Base-by-base conservation (phyloP, 1,284 basidiomycete genomes). In the Austroboletus niveus region DNA sequence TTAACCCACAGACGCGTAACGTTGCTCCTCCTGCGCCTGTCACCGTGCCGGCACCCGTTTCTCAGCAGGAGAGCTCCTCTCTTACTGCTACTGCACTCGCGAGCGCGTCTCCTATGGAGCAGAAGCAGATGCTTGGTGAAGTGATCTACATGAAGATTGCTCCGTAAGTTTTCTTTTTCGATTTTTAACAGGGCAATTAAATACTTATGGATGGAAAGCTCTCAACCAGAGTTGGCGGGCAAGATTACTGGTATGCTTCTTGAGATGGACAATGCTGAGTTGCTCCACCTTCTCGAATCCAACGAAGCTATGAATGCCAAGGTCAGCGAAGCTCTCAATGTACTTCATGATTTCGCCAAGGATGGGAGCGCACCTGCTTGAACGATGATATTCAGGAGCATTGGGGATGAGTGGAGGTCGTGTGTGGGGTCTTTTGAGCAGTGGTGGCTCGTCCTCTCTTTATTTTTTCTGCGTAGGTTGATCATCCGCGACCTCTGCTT, bases 201-300 rank as follows among this genome's bases (percentile, higher is more conserved):
- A 31, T 49, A 0, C 54, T 63, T 4, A 62, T 55, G 31, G 40
- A 59, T 55, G 20, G 57, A 6, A 61, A 89, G 85, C 20, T 60
- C 80, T 42, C 81, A 90, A 57, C 91, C 93, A 52, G 93, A 95
- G 39, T 79, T 96, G 64, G 93, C 95, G 55, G 94, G 94, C 59
- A 97, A 98, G 81, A 97, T 98, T 71, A 98, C 94, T 51, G 94
- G 92, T 54, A 96, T 97, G 94, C 78, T 97, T 62, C 83, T 96
- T 59, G 94, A 98, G 82, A 97, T 98, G 92, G 94, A 97, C 73
- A 95, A 95, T 75, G 69, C 79, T 49, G 94, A 97, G 74, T 79
- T 98, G 43, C 75, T 97, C 35, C 85, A 90, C 72, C 81, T 98
- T 53, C 75, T 97, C 62, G 91, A 95, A 59, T 77, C 84, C 45